Evolutionary conservation across 768 basidiomycete species (phyloP).

Genomic region (Pleurotus citrinopileatus): DNA sequence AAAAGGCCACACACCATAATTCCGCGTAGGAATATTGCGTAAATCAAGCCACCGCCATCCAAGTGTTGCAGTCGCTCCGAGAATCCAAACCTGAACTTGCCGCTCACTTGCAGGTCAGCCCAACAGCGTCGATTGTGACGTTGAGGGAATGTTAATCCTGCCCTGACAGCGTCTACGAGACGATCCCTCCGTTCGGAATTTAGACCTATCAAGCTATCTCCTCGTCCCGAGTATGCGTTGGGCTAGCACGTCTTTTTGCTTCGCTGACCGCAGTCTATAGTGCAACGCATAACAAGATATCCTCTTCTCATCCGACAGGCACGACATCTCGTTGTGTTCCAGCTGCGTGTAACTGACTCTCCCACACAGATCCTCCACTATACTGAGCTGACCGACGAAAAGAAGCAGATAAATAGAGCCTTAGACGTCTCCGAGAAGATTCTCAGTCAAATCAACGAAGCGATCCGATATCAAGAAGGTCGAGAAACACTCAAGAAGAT

Average conservation of each 20-base stretch:
- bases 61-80: constrained; percentile 70
- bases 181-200: constrained; percentile 70
- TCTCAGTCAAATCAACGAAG: constrained; percentile 82
- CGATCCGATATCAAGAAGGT: constrained; percentile 82
- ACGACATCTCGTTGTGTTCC: constrained; percentile 1
- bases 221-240: constrained; percentile 77
- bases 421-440: constrained; percentile 69
- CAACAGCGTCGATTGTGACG: not conserved
- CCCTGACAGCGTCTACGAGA: constrained; percentile 63
- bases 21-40: constrained; percentile 92
- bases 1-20: too few species aligned
- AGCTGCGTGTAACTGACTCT: not conserved
- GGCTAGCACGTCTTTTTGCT: not conserved
- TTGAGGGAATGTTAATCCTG: not conserved
- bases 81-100: constrained; percentile 65
- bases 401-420: constrained; percentile 47
- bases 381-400: constrained; percentile 68
- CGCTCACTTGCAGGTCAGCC: constrained; percentile 60
- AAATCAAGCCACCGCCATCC: constrained; percentile 79
- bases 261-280: constrained; percentile 32
- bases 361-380: constrained; percentile 70
- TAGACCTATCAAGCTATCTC: constrained; percentile 89
- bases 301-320: constrained; percentile 86
- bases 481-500: constrained; percentile 70
- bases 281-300: constrained; percentile 96